Percentiles rank a stretch among this genome's conserved stretches.
phyloP scores from a whole-genome alignment of 1,284 basidiomycete species.

The Malassezia slooffiae region DNA sequence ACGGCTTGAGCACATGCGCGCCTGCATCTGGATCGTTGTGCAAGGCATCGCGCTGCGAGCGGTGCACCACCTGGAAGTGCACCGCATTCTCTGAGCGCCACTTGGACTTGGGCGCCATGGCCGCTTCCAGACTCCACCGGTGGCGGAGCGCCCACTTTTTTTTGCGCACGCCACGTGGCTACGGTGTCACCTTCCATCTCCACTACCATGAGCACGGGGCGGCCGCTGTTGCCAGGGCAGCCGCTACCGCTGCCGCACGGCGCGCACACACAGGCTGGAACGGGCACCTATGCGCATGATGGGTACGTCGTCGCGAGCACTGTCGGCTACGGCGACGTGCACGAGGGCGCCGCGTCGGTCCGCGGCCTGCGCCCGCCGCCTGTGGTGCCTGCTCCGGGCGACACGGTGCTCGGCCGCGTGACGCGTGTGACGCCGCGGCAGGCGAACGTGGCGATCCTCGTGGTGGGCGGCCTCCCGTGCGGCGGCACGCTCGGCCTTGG shows the following conservation, averaged over 20 bases:
- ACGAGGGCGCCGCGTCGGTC: conserved; percentile 6
- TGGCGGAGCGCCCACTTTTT: conserved; percentile 8
- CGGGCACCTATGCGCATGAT: conserved; percentile 27
- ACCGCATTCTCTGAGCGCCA: conserved; percentile 77
- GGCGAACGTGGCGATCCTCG: conserved; percentile 73
- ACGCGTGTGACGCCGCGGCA: conserved; percentile 77
- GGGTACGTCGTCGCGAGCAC: conserved; percentile 31
- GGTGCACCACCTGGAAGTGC: conserved; percentile 93
- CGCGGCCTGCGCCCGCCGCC: conserved; percentile 21
- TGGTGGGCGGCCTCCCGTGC: conserved; percentile 73
- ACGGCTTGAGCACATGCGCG: conserved; percentile 72
- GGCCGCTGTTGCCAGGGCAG: conserved; percentile 22
- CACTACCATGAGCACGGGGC: conserved; percentile 8
- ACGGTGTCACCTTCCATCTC: no score
- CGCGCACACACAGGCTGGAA: conserved; percentile 8
- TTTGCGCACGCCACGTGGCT: background rate
- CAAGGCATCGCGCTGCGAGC: conserved; percentile 88
- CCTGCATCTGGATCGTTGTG: conserved; percentile 85
- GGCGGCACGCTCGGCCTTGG: conserved; percentile 17
- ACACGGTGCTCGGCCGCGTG: conserved; percentile 57
- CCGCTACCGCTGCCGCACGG: conserved; percentile 15
- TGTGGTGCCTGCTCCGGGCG: conserved; percentile 28
- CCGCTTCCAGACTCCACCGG: background rate
- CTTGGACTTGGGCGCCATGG: conserved; percentile 54
- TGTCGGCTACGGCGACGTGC: conserved; percentile 20